Conservation (phyloP, 495 filamentous ascomycete species). For the Massariosphaeria phaeospora region DNA sequence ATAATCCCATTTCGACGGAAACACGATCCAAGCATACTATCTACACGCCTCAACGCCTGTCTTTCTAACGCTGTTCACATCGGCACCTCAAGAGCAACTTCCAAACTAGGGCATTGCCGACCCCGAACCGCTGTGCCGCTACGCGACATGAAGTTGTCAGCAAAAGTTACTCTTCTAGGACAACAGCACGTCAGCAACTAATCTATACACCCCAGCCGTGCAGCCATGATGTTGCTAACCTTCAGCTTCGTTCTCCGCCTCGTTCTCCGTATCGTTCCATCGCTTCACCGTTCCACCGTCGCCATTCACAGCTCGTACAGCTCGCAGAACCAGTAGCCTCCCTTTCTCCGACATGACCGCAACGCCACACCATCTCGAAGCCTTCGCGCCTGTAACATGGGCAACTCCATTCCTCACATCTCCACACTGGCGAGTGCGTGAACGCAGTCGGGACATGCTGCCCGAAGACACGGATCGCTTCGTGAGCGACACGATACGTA, state of each 20-base stretch:
- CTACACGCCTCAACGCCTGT: too few species aligned
- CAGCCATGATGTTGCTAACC: neutral
- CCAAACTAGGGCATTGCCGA: too few species aligned
- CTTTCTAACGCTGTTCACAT: too few species aligned
- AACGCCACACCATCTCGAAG: constrained; percentile 5
- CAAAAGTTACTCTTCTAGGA: too few species aligned
- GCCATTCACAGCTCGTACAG: neutral
- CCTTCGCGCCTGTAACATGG: constrained; percentile 23
- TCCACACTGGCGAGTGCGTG: constrained; percentile 1
- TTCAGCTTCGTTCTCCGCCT: too few species aligned
- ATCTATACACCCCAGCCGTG: neutral
- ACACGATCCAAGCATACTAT: too few species aligned
- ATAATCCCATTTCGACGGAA: too few species aligned
- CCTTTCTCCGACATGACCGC: neutral
- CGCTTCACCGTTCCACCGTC: neutral
- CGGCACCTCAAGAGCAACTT: too few species aligned
- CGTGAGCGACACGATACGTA: constrained; percentile 12
- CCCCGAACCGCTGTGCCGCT: too few species aligned
- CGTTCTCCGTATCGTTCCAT: neutral
- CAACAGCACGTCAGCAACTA: too few species aligned
- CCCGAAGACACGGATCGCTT: constrained; percentile 5
- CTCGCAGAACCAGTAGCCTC: neutral
- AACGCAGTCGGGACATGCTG: constrained; percentile 1
- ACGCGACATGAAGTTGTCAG: too few species aligned
- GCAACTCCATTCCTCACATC: constrained; percentile 10